Evolutionary conservation across 2,329 filamentous ascomycete genomes (phyloP).

Genomic region (Diplocarpon mali): DNA sequence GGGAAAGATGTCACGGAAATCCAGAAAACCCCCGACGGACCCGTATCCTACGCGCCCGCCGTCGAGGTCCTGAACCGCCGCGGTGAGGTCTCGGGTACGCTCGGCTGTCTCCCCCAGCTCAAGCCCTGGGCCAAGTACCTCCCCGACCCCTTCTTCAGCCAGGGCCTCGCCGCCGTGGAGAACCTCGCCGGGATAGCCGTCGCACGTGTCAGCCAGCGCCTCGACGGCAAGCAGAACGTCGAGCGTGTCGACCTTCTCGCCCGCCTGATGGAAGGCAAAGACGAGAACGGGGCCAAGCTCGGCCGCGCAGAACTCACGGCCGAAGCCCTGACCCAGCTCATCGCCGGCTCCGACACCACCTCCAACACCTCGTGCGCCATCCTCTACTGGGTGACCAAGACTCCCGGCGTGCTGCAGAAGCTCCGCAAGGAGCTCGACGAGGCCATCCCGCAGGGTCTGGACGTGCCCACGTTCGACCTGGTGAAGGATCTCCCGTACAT

Average conservation of each 20-base stretch:
- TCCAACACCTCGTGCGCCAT: constrained; percentile 75
- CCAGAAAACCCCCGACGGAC: constrained; percentile 44
- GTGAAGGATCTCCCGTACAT: constrained; percentile 70
- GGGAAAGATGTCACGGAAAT: constrained; percentile 71
- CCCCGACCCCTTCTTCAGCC: constrained; percentile 70
- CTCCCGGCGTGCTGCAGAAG: constrained; percentile 59
- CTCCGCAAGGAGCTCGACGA: constrained; percentile 67
- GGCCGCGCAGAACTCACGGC: constrained; percentile 73
- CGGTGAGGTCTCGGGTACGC: constrained; percentile 72
- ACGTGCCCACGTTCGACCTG: constrained; percentile 60
- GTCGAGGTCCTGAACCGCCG: constrained; percentile 83
- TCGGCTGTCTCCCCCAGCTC: constrained; percentile 63
- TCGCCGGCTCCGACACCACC: constrained; percentile 67
- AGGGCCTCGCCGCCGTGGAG: constrained; percentile 64
- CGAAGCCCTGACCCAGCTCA: constrained; percentile 81
- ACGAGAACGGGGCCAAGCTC: constrained; percentile 66
- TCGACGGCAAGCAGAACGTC: constrained; percentile 56
- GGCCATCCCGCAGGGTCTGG: constrained; percentile 46
- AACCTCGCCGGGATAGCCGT: constrained; percentile 82
- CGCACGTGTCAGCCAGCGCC: constrained; percentile 63
- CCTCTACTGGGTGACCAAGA: constrained; percentile 62
- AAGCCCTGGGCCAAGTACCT: constrained; percentile 74
- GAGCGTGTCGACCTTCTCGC: constrained; percentile 71
- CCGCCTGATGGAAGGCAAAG: constrained; percentile 74
- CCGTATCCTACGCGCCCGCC: constrained; percentile 61